Conservation (phyloP, 371 early-diverging fungal species). For the Apophysomyces elegans region DNA sequence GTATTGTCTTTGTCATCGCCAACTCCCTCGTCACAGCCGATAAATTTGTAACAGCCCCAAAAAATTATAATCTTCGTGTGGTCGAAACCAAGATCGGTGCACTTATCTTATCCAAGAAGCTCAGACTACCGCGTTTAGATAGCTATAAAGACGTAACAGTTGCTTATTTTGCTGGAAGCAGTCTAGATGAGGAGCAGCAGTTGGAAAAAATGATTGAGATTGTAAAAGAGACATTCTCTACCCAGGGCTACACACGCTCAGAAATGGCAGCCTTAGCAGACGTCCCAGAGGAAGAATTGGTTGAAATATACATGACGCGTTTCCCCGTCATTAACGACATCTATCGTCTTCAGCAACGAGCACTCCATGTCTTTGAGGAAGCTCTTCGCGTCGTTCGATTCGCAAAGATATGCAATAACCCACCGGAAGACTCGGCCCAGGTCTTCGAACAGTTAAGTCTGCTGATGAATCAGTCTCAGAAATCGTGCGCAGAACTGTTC, state of each 20-base stretch:
- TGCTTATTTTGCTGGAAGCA: conserved; percentile 51
- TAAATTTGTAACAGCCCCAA: conserved; percentile 88
- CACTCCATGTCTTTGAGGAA: conserved; percentile 85
- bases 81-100: conserved; percentile 91
- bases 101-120: conserved; percentile 63
- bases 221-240: conserved; percentile 46
- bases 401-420: conserved; percentile 66
- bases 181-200: conserved; percentile 38
- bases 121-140: conserved; percentile 48
- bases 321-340: conserved; percentile 72
- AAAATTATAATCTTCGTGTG: conserved; percentile 92
- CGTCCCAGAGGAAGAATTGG: conserved; percentile 57
- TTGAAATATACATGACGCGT: conserved; percentile 64
- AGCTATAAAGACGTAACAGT: conserved; percentile 73
- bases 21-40: conserved; percentile 88
- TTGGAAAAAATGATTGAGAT: conserved; percentile 47
- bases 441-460: conserved; percentile 64
- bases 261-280: conserved; percentile 68
- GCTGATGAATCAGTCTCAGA: conserved; percentile 92
- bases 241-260: conserved; percentile 61
- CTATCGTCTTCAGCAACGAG: conserved; percentile 80
- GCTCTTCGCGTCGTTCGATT: conserved; percentile 85
- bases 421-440: conserved; percentile 28
- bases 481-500: conserved; percentile 78
- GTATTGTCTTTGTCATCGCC: conserved; percentile 85